Percentiles rank a stretch among this genome's conserved stretches.
Evolutionary conservation across 441 rosid genomes (phyloP).

Genomic region (Pelargonium fulgidum): DNA sequence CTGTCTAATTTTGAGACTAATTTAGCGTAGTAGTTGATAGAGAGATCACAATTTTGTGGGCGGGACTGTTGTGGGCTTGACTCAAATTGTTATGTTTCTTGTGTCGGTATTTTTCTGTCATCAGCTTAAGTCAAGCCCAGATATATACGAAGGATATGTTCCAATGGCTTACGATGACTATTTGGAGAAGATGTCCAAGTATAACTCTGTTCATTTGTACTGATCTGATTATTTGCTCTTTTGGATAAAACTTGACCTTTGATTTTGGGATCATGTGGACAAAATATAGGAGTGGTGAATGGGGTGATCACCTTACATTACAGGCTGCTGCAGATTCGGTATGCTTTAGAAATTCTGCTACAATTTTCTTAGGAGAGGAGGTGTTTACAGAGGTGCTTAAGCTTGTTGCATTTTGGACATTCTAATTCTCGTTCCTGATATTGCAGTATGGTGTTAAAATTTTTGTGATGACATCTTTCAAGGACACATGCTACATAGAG

Average conservation of each 20-base stretch:
- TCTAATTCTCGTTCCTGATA: conserved; percentile 21
- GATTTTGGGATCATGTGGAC: conserved; percentile 17
- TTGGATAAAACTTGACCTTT: conserved; percentile 14
- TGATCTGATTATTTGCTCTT: conserved; percentile 11
- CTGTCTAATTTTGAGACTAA: conserved; percentile 7
- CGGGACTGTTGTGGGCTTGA: not conserved
- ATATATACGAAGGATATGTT: conserved; percentile 44
- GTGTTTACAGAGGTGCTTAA: not conserved
- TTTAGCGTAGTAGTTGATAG: conserved; percentile 3
- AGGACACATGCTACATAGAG: conserved; percentile 72
- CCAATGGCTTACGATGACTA: conserved; percentile 46
- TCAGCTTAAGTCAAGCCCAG: conserved; percentile 43
- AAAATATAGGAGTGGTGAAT: conserved; percentile 42
- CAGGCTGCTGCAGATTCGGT: conserved; percentile 59
- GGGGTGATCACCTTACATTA: conserved; percentile 56
- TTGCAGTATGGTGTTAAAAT: conserved; percentile 67
- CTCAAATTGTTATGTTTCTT: conserved; percentile 18
- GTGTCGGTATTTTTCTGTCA: conserved; percentile 17
- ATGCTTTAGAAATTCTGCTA: conserved; percentile 11
- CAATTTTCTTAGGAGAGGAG: not conserved
- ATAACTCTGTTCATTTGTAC: conserved; percentile 18
- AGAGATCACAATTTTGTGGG: conserved; percentile 3
- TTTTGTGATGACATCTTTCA: conserved; percentile 65
- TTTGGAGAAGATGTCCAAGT: conserved; percentile 50
- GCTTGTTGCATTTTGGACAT: not conserved